Conservation (phyloP, 2,329 filamentous ascomycete genomes). For the Colletotrichum graminicola region DNA sequence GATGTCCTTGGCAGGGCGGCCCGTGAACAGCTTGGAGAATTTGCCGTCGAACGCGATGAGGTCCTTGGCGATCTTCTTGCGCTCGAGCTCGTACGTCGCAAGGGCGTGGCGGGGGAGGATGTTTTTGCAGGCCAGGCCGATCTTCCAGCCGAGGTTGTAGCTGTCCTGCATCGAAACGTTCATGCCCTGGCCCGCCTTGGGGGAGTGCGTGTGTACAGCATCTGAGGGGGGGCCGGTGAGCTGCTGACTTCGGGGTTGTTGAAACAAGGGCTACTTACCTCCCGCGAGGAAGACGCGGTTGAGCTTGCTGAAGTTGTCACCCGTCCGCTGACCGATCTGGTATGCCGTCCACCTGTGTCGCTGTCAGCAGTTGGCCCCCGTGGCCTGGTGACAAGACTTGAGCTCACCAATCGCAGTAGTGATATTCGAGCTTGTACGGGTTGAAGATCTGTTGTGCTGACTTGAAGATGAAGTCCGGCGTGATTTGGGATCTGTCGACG, state of each 20-base stretch:
- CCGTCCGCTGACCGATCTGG: conserved; percentile 76
- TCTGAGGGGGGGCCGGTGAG: conserved; percentile 53
- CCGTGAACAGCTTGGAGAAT: conserved; percentile 68
- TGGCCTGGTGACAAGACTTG: too few species aligned
- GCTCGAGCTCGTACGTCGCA: conserved; percentile 63
- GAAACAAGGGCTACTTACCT: neutral
- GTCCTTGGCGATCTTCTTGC: conserved; percentile 68
- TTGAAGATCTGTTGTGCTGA: conserved; percentile 72
- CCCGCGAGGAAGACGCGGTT: conserved; percentile 77
- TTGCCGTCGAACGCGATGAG: conserved; percentile 71
- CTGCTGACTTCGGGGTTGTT: neutral
- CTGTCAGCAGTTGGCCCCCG: neutral
- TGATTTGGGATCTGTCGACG: conserved; percentile 71
- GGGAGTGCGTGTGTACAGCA: conserved; percentile 67
- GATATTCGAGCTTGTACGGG: conserved; percentile 74
- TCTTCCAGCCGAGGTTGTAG: conserved; percentile 70
- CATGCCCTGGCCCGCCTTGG: conserved; percentile 79
- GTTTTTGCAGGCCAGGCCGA: conserved; percentile 61
- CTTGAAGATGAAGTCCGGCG: conserved; percentile 70
- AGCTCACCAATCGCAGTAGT: conserved; percentile 68
- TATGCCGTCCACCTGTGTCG: conserved; percentile 67
- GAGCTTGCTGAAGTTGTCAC: conserved; percentile 65
- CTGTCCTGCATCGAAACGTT: conserved; percentile 78
- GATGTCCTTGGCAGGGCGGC: conserved; percentile 67
- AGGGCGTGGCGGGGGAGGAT: conserved; percentile 58